phyloP scores from a whole-genome alignment of 2,329 filamentous ascomycete genomes.

The Curvularia sp. region DNA sequence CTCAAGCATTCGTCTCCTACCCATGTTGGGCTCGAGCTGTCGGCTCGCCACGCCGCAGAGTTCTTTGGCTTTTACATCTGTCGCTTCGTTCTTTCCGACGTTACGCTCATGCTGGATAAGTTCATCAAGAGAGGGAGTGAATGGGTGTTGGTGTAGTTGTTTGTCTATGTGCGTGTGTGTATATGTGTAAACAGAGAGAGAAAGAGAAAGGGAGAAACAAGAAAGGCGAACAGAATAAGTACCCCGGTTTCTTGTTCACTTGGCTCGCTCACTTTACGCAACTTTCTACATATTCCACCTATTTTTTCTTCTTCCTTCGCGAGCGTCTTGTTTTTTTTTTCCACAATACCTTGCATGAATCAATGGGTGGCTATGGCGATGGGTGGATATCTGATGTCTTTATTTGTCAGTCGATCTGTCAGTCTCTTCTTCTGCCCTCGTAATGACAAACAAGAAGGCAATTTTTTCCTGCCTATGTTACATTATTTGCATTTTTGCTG shows the following conservation, averaged over 20 bases:
- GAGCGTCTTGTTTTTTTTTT: too few relatives aligned
- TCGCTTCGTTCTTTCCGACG: slow-evolving; percentile 87
- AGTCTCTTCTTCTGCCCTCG: too few relatives aligned
- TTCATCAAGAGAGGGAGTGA: slow-evolving; percentile 96
- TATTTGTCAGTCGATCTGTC: too few relatives aligned
- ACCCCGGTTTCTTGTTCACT: too few relatives aligned
- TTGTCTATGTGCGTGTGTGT: not conserved
- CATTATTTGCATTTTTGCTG: too few relatives aligned
- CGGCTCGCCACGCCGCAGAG: slow-evolving; percentile 90
- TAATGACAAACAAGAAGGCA: not conserved
- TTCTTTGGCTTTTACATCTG: slow-evolving; percentile 98
- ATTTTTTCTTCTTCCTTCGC: too few relatives aligned
- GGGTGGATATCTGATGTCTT: too few relatives aligned
- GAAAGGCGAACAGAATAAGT: not conserved
- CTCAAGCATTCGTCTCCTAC: slow-evolving; percentile 90
- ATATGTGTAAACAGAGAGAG: too few relatives aligned
- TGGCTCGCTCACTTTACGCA: too few relatives aligned
- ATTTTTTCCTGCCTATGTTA: not conserved
- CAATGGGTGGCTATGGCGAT: too few relatives aligned
- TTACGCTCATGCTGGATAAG: slow-evolving; percentile 88
- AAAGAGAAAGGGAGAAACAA: not conserved
- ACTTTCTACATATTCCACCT: too few relatives aligned
- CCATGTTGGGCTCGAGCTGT: slow-evolving; percentile 92
- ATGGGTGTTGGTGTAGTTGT: slow-evolving; percentile 73
- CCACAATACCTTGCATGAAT: too few relatives aligned